These are phyloP conservation scores for Xylariaceae sp. DNA, from an alignment of 2,329 filamentous ascomycete species.

Conservation along the genomic window DNA sequence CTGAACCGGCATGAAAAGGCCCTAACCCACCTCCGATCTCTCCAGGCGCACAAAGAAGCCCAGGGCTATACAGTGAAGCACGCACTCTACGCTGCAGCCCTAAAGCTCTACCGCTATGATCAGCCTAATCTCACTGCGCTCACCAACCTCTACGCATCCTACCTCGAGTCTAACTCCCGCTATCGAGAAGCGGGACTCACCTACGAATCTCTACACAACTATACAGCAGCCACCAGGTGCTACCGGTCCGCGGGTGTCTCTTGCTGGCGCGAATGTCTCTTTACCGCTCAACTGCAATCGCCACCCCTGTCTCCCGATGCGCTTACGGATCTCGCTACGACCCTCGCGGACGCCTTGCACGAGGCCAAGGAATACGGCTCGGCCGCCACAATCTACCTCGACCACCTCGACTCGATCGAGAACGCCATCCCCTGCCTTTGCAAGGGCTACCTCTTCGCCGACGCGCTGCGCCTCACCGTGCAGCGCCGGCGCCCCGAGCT, in stretches of 20 bases:
- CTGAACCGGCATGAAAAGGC: conserved; percentile 78
- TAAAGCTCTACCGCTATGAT: conserved; percentile 85
- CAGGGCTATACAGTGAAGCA: conserved; percentile 79
- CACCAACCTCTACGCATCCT: conserved; percentile 76
- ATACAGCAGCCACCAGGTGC: conserved; percentile 73
- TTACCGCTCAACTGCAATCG: conserved; percentile 68
- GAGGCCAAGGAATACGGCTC: conserved; percentile 84
- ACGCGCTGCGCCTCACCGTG: conserved; percentile 79
- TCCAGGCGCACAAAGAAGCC: conserved; percentile 77
- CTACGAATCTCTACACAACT: conserved; percentile 83
- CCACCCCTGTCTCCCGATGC: conserved; percentile 63
- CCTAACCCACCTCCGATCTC: conserved; percentile 71
- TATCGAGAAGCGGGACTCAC: conserved; percentile 88
- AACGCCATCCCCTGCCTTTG: conserved; percentile 77
- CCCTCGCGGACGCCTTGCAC: conserved; percentile 75
- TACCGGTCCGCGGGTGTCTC: conserved; percentile 77
- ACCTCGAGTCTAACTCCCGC: conserved; percentile 73
- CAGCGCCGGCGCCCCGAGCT: conserved; percentile 63
- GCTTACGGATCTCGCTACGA: conserved; percentile 68
- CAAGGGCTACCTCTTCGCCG: conserved; percentile 83
- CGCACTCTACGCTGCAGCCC: conserved; percentile 73
- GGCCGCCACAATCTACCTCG: conserved; percentile 78
- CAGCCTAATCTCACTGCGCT: conserved; percentile 65
- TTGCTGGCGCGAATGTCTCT: conserved; percentile 90
- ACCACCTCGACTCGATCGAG: conserved; percentile 76